These are phyloP conservation scores for Cyclotella kingstonii DNA, from an alignment of 108 stramenopile species.

Conservation along the genomic window DNA sequence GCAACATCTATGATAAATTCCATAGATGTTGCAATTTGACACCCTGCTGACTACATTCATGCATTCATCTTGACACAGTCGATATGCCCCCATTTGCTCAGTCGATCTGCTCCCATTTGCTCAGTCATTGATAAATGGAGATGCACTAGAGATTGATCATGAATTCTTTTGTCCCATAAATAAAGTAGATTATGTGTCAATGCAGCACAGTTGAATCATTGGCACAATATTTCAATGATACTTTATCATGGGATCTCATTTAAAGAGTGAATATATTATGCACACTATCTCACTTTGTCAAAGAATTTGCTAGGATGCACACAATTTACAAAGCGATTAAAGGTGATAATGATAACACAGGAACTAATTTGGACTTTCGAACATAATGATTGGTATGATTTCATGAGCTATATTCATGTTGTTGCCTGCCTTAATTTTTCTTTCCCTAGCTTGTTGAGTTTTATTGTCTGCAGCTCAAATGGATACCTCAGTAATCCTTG, in stretches of 20 bases:
- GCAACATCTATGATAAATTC: constrained; percentile 80
- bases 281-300: constrained; percentile 42
- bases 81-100: constrained; percentile 64
- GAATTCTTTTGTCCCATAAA: constrained; percentile 52
- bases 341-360: constrained; percentile 19
- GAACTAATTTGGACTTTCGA: constrained; percentile 40
- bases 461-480: no score
- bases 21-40: constrained; percentile 75
- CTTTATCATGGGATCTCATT: constrained; percentile 24
- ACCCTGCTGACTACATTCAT: constrained; percentile 72
- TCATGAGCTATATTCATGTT: background rate
- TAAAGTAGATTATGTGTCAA: constrained; percentile 49
- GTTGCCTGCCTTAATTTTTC: background rate
- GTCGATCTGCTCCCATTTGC: no score
- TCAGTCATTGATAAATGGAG: constrained; percentile 53
- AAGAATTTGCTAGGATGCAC: constrained; percentile 50
- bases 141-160: constrained; percentile 75
- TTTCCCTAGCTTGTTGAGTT: no score
- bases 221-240: background rate
- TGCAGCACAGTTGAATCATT: constrained; percentile 25
- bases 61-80: constrained; percentile 75
- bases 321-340: constrained; percentile 33
- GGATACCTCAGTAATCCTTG: no score
- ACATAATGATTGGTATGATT: constrained; percentile 41
- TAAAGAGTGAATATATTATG: constrained; percentile 53